These are phyloP conservation scores for Diaporthe ilicicola DNA, from an alignment of 2,329 filamentous ascomycete species.

Conservation along the genomic window DNA sequence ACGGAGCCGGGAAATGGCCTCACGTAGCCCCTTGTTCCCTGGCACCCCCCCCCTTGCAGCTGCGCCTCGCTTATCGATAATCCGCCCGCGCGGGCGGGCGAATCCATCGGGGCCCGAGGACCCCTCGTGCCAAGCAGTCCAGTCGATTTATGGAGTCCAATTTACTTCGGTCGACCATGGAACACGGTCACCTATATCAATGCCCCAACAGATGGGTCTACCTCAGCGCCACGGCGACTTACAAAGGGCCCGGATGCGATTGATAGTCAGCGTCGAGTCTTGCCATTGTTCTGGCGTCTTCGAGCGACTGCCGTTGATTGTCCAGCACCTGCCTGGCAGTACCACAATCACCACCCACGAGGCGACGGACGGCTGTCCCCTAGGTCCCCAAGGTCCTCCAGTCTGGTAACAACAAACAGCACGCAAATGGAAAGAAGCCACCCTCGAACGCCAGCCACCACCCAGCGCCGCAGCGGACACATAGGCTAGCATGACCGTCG, in stretches of 20 bases:
- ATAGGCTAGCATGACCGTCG: slow-evolving; percentile 15
- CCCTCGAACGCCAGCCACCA: background rate
- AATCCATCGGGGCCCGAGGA: slow-evolving; percentile 23
- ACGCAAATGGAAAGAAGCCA: slow-evolving; percentile 11
- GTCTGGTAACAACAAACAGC: background rate
- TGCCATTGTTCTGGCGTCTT: background rate
- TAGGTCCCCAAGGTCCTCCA: background rate
- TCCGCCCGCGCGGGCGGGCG: slow-evolving; percentile 6
- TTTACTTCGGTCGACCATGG: slow-evolving; percentile 1
- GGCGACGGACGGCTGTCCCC: slow-evolving; percentile 8
- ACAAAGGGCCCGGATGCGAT: background rate
- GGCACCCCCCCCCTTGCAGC: background rate
- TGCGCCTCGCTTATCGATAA: slow-evolving; percentile 28
- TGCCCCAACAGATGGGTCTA: slow-evolving; percentile 14
- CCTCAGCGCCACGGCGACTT: background rate
- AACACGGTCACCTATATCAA: slow-evolving; percentile 11
- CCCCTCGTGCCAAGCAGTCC: slow-evolving; percentile 16
- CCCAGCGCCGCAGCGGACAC: background rate
- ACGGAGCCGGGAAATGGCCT: slow-evolving; percentile 1
- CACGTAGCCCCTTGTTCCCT: background rate
- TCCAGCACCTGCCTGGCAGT: background rate
- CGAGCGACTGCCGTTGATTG: background rate
- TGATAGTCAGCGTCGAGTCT: background rate
- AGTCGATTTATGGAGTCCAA: slow-evolving; percentile 17
- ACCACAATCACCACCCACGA: background rate